Conservation (phyloP, 2,329 filamentous ascomycete species). For the Ascochyta clinopodiicola region DNA sequence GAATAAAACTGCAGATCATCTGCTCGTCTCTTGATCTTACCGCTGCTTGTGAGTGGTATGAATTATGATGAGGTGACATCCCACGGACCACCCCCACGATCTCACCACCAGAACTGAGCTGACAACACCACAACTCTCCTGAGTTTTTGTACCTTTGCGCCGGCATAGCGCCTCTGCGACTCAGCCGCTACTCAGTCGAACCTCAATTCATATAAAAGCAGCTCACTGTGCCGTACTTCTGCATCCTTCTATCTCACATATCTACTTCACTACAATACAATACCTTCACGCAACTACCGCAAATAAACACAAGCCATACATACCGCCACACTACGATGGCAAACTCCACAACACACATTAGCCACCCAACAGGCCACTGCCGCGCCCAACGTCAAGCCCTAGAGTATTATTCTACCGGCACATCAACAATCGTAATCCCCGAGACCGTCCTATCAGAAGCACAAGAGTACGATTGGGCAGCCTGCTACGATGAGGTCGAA, state of each 20-base stretch:
- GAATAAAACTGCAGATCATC: neutral
- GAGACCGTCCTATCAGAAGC: constrained; percentile 20
- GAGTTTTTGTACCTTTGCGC: neutral
- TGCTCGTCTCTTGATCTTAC: neutral
- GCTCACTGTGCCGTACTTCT: neutral
- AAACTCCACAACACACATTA: neutral
- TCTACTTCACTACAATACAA: neutral
- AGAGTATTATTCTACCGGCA: constrained; percentile 24
- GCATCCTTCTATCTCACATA: neutral
- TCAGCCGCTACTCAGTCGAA: constrained; percentile 4
- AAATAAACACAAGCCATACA: neutral
- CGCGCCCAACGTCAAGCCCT: constrained; percentile 33
- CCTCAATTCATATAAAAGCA: constrained; percentile 1
- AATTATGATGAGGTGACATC: constrained; percentile 11
- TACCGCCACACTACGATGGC: neutral
- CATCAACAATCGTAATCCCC: constrained; percentile 29
- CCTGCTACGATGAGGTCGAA: constrained; percentile 13
- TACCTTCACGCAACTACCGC: neutral
- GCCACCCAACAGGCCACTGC: constrained; percentile 28
- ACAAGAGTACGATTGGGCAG: constrained; percentile 28
- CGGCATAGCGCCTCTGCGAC: neutral
- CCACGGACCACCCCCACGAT: constrained; percentile 13
- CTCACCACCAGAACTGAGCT: constrained; percentile 11
- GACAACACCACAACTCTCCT: constrained; percentile 6
- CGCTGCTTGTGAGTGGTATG: neutral